Conservation (phyloP, 306 rosid genomes). For the Crataegus laevigata region DNA sequence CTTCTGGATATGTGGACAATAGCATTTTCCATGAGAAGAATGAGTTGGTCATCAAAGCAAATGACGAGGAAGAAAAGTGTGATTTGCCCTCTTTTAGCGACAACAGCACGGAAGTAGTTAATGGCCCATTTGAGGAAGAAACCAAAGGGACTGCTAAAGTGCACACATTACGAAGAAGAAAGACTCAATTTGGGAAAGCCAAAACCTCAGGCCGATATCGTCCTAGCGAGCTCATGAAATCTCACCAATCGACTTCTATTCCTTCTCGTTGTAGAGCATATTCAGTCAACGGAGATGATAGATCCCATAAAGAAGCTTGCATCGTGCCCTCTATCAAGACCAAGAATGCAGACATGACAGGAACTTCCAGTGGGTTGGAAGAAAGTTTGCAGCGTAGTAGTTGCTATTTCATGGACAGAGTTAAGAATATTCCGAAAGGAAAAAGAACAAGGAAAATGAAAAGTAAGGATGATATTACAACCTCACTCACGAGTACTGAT, state of each 20-base stretch:
- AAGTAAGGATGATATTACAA: slow-evolving; percentile 10
- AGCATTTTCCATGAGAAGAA: slow-evolving; percentile 16
- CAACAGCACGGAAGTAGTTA: slow-evolving; percentile 12
- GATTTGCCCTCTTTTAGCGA: not conserved
- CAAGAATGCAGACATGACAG: not conserved
- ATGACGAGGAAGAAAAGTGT: slow-evolving; percentile 20
- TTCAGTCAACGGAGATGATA: not conserved
- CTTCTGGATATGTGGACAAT: slow-evolving; percentile 19
- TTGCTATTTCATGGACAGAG: slow-evolving; percentile 2
- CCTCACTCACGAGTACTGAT: slow-evolving; percentile 7
- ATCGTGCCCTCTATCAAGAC: slow-evolving; percentile 22
- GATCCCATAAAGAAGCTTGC: slow-evolving; percentile 17
- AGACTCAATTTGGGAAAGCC: slow-evolving; percentile 26
- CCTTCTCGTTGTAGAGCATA: slow-evolving; percentile 9
- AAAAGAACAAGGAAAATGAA: slow-evolving; percentile 16
- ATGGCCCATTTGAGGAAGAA: slow-evolving; percentile 14
- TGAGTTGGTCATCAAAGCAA: slow-evolving; percentile 23
- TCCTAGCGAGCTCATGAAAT: slow-evolving; percentile 14
- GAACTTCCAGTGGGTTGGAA: slow-evolving; percentile 15
- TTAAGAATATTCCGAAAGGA: slow-evolving; percentile 3
- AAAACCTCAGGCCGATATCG: slow-evolving; percentile 7
- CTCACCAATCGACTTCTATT: slow-evolving; percentile 22
- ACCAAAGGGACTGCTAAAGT: slow-evolving; percentile 28
- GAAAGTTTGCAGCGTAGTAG: slow-evolving; percentile 8
- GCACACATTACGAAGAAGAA: slow-evolving; percentile 21